These are phyloP conservation scores for Kwoniella botswanensis DNA, from an alignment of 768 basidiomycete species.

Conservation along the genomic window DNA sequence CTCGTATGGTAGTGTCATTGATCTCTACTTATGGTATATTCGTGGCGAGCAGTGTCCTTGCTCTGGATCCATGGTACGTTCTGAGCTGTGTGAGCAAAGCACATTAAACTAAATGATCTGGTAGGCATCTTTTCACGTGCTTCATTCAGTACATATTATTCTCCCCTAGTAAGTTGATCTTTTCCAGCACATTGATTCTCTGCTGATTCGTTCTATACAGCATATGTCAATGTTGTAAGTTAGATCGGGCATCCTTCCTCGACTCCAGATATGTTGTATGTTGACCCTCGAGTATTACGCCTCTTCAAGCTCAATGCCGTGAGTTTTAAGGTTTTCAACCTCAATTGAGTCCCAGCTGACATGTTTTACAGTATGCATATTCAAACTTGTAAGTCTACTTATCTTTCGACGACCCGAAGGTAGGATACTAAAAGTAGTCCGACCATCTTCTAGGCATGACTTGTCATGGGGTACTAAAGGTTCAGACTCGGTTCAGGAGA, in stretches of 20 bases:
- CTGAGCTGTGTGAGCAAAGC: not conserved
- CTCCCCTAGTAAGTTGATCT: slow-evolving; percentile 69
- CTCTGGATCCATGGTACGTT: slow-evolving; percentile 81
- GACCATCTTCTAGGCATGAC: slow-evolving; percentile 23
- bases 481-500: slow-evolving; percentile 68
- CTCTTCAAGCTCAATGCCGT: slow-evolving; percentile 39
- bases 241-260: not conserved
- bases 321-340: slow-evolving; percentile 18
- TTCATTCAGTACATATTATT: slow-evolving; percentile 86
- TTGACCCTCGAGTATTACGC: not conserved
- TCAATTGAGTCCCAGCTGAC: slow-evolving; percentile 13
- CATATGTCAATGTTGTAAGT: slow-evolving; percentile 38
- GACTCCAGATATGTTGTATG: not conserved
- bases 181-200: not conserved
- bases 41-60: slow-evolving; percentile 74
- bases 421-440: not conserved
- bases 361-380: slow-evolving; percentile 48
- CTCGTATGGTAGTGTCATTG: slow-evolving; percentile 80
- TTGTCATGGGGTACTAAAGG: slow-evolving; percentile 88
- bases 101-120: not conserved
- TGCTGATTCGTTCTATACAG: slow-evolving; percentile 72
- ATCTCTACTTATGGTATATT: slow-evolving; percentile 85
- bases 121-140: slow-evolving; percentile 81
- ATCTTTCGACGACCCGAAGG: not conserved
- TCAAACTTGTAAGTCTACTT: slow-evolving; percentile 46